Conservation (phyloP, 2,329 filamentous ascomycete species). For the Hypoxylon sp. region DNA sequence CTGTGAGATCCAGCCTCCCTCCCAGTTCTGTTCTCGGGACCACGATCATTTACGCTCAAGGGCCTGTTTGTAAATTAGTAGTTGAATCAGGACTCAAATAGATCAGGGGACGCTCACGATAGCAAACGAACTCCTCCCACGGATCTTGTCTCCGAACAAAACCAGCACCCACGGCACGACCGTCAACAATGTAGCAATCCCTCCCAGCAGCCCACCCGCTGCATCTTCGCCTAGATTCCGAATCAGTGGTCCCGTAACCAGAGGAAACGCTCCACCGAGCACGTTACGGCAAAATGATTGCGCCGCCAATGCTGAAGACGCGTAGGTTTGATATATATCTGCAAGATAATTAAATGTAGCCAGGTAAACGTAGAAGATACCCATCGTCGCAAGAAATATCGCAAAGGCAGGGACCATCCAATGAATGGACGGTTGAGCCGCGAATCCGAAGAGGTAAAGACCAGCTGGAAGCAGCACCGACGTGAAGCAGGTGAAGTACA, state of each 20-base stretch:
- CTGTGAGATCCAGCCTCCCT: neutral
- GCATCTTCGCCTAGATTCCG: conserved; percentile 76
- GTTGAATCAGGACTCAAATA: neutral
- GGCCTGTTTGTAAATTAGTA: conserved; percentile 22
- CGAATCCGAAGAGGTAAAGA: conserved; percentile 85
- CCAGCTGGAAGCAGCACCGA: conserved; percentile 82
- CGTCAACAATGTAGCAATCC: conserved; percentile 77
- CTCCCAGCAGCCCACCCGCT: conserved; percentile 82
- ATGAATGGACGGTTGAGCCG: conserved; percentile 71
- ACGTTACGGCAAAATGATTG: conserved; percentile 91
- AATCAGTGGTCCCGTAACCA: conserved; percentile 83
- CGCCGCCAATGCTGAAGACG: conserved; percentile 86
- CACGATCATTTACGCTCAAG: conserved; percentile 28
- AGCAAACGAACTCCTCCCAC: conserved; percentile 83
- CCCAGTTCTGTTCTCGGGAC: neutral
- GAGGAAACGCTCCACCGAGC: conserved; percentile 83
- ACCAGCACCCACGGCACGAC: conserved; percentile 90
- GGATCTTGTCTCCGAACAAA: conserved; percentile 82
- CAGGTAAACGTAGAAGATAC: conserved; percentile 89
- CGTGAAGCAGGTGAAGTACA: conserved; percentile 88
- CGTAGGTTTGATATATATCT: conserved; percentile 88
- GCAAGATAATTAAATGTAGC: conserved; percentile 94
- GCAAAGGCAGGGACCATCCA: conserved; percentile 82
- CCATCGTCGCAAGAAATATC: conserved; percentile 82
- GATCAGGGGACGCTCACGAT: conserved; percentile 60